Evolutionary conservation across 257 asterid species (phyloP), one percentile per base, ranked within the genome.

Genomic region (Penstemon newberryi): DNA sequence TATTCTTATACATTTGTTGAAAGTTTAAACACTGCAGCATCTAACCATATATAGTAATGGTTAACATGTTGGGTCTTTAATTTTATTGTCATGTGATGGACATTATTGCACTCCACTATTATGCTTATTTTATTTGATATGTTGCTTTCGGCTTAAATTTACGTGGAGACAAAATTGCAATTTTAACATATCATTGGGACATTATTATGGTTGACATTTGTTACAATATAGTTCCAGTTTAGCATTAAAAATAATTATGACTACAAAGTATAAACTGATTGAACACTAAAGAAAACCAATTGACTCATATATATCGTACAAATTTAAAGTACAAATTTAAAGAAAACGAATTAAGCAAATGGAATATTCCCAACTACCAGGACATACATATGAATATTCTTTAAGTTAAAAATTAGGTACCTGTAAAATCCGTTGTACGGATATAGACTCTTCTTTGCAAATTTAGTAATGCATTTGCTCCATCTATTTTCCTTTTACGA

Each of bases 141-240:
- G 66, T 53, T 55, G 63, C 55, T 62, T 67, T 62, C 57, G 49
- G 18, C 9, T 59, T 3, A 7, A 76, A 36, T 55, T 8, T 60
- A 51, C 51, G 8, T 36, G 38, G 69, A 42, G 63, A 46, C 75
- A 64, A 6, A 46, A n/a, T 63, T 13, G 41, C 51, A 18, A 40
- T 46, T 66, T 71, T 7, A 36, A 59, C 15, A 4, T 50, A 41
- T 51, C 7, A 43, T 63, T 39, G 8, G 12, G 7, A 12, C 56
- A 43, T 55, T 10, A 70, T 59, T 60, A 39, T 60, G 65, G 43
- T 74, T 74, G 80, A 74, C 77, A 62, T 49, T 49, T 74, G 18
- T 61, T 49, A 33, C 60, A 39, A 36, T 51, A 9, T 43, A 66
- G 56, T 11, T 25, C 38, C 9, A 56, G n/a, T 12, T 19, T 49